A percentile compares a stretch with the other conserved stretches of the same genome.
Conservation (phyloP, 306 rosid species). For the Ochetophila trinervis region DNA sequence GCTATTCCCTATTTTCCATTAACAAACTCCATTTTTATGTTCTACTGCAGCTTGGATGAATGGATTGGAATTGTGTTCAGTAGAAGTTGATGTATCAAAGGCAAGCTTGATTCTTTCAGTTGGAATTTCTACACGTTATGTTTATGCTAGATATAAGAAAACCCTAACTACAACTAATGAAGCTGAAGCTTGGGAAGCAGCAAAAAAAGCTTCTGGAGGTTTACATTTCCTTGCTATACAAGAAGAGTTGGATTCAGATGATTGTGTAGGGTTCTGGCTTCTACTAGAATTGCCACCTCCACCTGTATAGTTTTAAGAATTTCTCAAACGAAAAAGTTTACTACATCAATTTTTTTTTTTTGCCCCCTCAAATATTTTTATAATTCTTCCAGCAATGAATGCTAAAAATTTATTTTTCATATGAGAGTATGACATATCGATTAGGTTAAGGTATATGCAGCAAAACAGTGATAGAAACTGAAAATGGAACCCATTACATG, state of each 20-base stretch:
- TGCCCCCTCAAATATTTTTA: no score
- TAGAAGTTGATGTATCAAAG: conserved; percentile 62
- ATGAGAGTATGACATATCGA: no score
- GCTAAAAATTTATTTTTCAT: no score
- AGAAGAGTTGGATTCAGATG: conserved; percentile 74
- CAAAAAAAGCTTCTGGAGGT: conserved; percentile 86
- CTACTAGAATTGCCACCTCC: conserved; percentile 95
- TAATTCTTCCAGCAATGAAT: no score
- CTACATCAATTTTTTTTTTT: no score
- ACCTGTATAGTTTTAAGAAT: conserved; percentile 47
- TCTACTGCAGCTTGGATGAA: conserved; percentile 73
- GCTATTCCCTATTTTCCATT: background rate
- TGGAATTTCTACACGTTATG: conserved; percentile 77
- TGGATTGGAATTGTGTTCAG: conserved; percentile 73
- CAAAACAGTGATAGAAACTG: no score
- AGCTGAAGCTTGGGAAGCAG: conserved; percentile 97
- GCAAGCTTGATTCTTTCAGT: conserved; percentile 63
- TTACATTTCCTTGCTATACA: conserved; percentile 98
- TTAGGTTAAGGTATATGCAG: no score
- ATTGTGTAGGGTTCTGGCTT: conserved; percentile 89
- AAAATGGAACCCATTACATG: no score
- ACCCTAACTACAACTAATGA: conserved; percentile 56
- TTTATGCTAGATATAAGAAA: conserved; percentile 79
- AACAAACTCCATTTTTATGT: conserved; percentile 1
- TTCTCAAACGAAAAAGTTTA: no score